These are phyloP conservation scores for Pterocarpus macrocarpus DNA, from an alignment of 306 rosid species.

Conservation along the genomic window DNA sequence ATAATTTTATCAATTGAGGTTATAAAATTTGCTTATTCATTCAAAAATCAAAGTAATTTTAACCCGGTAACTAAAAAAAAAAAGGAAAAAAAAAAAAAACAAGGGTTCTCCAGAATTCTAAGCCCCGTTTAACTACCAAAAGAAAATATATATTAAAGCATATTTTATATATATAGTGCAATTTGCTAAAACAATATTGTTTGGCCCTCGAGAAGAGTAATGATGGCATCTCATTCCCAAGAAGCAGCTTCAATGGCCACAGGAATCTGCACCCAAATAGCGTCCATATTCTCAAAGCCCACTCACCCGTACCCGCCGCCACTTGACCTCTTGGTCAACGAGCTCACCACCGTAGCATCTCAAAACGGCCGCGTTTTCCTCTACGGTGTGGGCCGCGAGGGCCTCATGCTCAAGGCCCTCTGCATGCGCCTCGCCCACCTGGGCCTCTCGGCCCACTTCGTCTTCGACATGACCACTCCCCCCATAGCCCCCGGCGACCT, in stretches of 20 bases:
- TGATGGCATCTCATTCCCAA: conserved; percentile 33
- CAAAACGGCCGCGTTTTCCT: conserved; percentile 69
- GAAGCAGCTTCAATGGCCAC: conserved; percentile 65
- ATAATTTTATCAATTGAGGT: too few species aligned
- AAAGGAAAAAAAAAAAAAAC: background rate
- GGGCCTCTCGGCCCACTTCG: conserved; percentile 78
- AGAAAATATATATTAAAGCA: background rate
- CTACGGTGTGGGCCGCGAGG: conserved; percentile 92
- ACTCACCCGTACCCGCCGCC: conserved; percentile 69
- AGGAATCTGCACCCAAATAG: conserved; percentile 73
- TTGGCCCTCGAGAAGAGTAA: background rate
- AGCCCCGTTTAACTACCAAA: too few species aligned
- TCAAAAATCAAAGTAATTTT: too few species aligned
- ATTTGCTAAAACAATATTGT: background rate
- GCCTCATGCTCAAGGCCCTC: conserved; percentile 85
- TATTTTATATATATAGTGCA: background rate
- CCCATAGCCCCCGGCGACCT: conserved; percentile 73
- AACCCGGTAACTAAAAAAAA: too few species aligned
- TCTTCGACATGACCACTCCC: conserved; percentile 89
- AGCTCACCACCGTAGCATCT: conserved; percentile 60
- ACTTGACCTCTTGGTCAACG: conserved; percentile 61
- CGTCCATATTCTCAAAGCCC: conserved; percentile 74
- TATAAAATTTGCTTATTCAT: too few species aligned
- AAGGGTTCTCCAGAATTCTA: too few species aligned
- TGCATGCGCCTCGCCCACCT: conserved; percentile 89